Conservation (phyloP, 225 moss, liverwort and hornwort genomes). For the Sphagnum contortum region DNA sequence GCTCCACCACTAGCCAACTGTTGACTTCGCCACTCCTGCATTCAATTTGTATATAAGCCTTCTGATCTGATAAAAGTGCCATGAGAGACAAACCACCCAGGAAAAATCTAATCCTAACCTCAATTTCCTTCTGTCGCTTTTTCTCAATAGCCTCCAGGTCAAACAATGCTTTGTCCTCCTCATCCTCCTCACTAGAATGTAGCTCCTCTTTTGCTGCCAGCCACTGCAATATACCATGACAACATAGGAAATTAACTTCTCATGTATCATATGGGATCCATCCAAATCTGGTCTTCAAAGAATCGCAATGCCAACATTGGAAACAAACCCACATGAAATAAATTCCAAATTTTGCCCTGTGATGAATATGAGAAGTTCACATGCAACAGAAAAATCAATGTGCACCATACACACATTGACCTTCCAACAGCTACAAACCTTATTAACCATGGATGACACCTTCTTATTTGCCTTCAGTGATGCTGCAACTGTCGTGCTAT, state of each 20-base stretch:
- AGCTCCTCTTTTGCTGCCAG: conserved; percentile 63
- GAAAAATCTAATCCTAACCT: neutral
- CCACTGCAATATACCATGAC: conserved; percentile 19
- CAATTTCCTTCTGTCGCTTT: conserved; percentile 66
- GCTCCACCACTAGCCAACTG: conserved; percentile 66
- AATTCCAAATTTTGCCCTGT: too few species aligned
- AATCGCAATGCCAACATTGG: too few species aligned
- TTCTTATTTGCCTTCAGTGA: conserved; percentile 55
- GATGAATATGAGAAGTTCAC: too few species aligned
- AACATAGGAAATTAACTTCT: neutral
- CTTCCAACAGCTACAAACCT: conserved; percentile 15
- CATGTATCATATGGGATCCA: too few species aligned
- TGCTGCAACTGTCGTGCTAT: conserved; percentile 38
- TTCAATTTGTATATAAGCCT: neutral
- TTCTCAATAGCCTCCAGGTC: conserved; percentile 56
- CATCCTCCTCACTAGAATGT: conserved; percentile 59
- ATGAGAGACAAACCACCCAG: too few species aligned
- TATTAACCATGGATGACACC: conserved; percentile 61
- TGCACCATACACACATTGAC: too few species aligned
- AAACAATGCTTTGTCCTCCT: conserved; percentile 43
- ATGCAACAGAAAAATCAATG: too few species aligned
- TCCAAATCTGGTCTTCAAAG: too few species aligned
- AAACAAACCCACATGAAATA: too few species aligned
- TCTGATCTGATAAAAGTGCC: too few species aligned
- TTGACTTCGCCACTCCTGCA: conserved; percentile 51